Percentiles rank a stretch among this genome's conserved stretches.
These are phyloP conservation scores for Dioscorea dumetorum DNA, from an alignment of 106 monocot genomes.

Conservation along the genomic window DNA sequence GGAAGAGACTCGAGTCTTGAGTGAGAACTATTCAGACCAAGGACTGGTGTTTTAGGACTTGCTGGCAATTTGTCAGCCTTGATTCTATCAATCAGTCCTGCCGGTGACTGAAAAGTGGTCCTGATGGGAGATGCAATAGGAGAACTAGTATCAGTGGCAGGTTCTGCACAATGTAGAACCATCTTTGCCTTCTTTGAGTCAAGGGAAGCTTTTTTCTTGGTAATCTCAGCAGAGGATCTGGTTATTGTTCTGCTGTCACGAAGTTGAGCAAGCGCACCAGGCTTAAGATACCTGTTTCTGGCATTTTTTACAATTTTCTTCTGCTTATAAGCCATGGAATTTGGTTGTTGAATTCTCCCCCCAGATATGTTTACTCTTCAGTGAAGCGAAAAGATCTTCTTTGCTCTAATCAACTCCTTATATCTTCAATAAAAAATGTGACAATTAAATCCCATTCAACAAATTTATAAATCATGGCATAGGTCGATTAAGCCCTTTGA, in stretches of 20 bases:
- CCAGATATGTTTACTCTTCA: too few species aligned
- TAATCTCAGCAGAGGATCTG: conserved; percentile 54
- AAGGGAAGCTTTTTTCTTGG: conserved; percentile 62
- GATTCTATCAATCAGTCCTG: conserved; percentile 10
- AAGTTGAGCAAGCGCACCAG: conserved; percentile 76
- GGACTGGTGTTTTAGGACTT: conserved; percentile 51
- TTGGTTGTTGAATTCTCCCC: not conserved
- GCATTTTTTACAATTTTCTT: conserved; percentile 54
- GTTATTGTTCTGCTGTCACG: conserved; percentile 43
- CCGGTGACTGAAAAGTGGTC: not conserved
- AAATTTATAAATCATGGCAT: too few species aligned
- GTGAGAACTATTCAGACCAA: conserved; percentile 15
- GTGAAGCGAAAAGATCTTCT: too few species aligned
- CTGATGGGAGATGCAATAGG: conserved; percentile 25
- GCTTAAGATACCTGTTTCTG: conserved; percentile 71
- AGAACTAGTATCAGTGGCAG: not conserved
- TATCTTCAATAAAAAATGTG: too few species aligned
- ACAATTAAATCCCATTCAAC: too few species aligned
- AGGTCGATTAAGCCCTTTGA: too few species aligned
- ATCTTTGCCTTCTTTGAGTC: conserved; percentile 39
- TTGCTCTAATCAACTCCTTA: too few species aligned
- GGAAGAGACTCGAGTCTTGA: conserved; percentile 92
- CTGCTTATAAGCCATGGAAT: conserved; percentile 50
- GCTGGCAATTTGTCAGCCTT: conserved; percentile 21
- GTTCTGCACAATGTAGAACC: conserved; percentile 2